Evolutionary conservation across 805 yeast species (phyloP).

Genomic region (Metschnikowia lunata): DNA sequence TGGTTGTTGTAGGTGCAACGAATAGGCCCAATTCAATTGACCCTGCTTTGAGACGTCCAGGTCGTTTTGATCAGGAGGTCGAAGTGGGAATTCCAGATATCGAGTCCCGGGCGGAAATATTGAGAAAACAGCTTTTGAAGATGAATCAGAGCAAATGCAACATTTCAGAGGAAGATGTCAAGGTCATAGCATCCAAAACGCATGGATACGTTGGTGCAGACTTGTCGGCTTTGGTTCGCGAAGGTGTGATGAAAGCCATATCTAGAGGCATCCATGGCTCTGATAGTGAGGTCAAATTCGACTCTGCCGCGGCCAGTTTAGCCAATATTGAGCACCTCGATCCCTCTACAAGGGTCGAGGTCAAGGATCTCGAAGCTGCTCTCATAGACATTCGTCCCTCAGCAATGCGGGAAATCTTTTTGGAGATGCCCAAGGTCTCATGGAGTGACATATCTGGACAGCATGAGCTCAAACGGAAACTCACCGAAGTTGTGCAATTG

Average conservation of each 20-base stretch:
- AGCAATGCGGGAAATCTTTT: conserved; percentile 92
- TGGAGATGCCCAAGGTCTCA: conserved; percentile 89
- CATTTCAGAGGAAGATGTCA: conserved; percentile 52
- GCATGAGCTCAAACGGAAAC: conserved; percentile 69
- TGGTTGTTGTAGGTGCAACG: conserved; percentile 73
- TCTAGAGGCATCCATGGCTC: conserved; percentile 45
- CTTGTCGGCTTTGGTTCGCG: conserved; percentile 79
- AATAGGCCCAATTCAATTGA: conserved; percentile 67
- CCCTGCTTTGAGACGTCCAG: conserved; percentile 76
- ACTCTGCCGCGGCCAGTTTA: neutral
- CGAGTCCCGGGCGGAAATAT: conserved; percentile 70
- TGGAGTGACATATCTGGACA: conserved; percentile 99
- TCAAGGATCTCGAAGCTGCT: conserved; percentile 64
- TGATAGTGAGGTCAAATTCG: conserved; percentile 6
- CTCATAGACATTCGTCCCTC: conserved; percentile 83
- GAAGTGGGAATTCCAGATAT: conserved; percentile 91
- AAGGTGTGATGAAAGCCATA: conserved; percentile 81
- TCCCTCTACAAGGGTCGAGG: conserved; percentile 42
- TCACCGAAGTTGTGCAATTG: conserved; percentile 85
- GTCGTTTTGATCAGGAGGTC: conserved; percentile 83
- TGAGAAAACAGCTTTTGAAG: conserved; percentile 53
- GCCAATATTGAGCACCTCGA: conserved; percentile 6
- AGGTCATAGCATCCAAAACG: conserved; percentile 65
- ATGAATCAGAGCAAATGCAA: conserved; percentile 46
- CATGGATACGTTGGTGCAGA: conserved; percentile 99